Conservation (phyloP, 2,329 filamentous ascomycete species). For the Fusarium poae region DNA sequence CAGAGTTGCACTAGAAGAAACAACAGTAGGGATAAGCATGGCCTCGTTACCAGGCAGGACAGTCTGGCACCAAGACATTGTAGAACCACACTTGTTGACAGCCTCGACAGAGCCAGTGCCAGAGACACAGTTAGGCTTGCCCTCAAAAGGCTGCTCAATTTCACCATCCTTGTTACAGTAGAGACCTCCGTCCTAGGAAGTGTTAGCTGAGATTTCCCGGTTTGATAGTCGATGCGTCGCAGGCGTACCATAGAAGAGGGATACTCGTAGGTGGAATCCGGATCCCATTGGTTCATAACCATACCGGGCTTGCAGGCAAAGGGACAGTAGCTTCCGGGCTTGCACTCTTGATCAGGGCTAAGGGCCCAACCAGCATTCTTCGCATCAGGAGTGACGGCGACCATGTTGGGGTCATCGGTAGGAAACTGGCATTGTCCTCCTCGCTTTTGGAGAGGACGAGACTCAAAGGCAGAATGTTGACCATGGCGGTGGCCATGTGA, state of each 20-base stretch:
- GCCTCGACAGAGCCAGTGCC: conserved; percentile 75
- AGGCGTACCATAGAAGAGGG: conserved; percentile 77
- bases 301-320: conserved; percentile 81
- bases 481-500: conserved; percentile 54
- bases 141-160: conserved; percentile 76
- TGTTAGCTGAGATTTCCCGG: conserved; percentile 18
- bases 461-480: conserved; percentile 49
- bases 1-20: conserved; percentile 68
- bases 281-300: conserved; percentile 85
- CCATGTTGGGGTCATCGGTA: conserved; percentile 70
- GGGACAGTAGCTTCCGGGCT: conserved; percentile 77
- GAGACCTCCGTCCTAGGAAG: conserved; percentile 75
- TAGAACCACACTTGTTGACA: conserved; percentile 72
- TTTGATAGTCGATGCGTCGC: not conserved
- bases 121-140: conserved; percentile 76
- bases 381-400: conserved; percentile 73
- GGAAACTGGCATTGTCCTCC: conserved; percentile 74
- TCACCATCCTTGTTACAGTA: conserved; percentile 77
- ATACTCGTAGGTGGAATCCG: conserved; percentile 75
- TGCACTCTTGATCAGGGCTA: conserved; percentile 79
- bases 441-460: conserved; percentile 62
- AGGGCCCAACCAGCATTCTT: conserved; percentile 83
- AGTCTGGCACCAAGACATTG: conserved; percentile 82
- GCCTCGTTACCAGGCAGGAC: conserved; percentile 83
- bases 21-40: conserved; percentile 84